These are phyloP conservation scores for Termitomyces sp. DNA, from an alignment of 768 basidiomycete species.

Conservation along the genomic window DNA sequence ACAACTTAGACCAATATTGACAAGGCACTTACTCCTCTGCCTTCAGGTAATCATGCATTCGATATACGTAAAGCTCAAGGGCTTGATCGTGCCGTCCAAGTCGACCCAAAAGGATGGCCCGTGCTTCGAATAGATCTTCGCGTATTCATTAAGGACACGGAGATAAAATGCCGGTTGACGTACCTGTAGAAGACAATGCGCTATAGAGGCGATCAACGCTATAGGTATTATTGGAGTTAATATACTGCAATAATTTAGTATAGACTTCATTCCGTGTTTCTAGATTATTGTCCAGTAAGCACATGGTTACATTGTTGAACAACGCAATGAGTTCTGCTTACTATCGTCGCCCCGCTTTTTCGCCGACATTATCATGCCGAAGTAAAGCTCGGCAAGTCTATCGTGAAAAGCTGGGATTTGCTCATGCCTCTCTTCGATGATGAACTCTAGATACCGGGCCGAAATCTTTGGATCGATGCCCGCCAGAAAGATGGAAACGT, in stretches of 20 bases:
- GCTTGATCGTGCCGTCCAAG: constrained; percentile 91
- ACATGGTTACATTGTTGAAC: neutral
- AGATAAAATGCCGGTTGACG: constrained; percentile 10
- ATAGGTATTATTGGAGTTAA: constrained; percentile 66
- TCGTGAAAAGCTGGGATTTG: constrained; percentile 72
- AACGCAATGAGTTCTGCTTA: constrained; percentile 22
- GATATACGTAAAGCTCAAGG: constrained; percentile 91
- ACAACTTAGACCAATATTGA: neutral
- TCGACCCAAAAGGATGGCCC: constrained; percentile 86
- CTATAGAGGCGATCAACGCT: constrained; percentile 77
- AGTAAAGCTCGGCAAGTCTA: constrained; percentile 82
- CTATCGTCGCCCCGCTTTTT: constrained; percentile 58
- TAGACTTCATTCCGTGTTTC: constrained; percentile 50
- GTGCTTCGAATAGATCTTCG: constrained; percentile 82
- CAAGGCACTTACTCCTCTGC: constrained; percentile 73
- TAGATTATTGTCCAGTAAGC: constrained; percentile 18
- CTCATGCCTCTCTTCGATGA: constrained; percentile 74
- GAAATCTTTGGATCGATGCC: constrained; percentile 64
- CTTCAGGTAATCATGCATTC: constrained; percentile 73
- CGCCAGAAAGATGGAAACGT: constrained; percentile 77
- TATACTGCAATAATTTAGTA: constrained; percentile 70
- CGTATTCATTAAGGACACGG: neutral
- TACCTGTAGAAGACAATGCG: constrained; percentile 78
- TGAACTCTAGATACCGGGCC: constrained; percentile 77
- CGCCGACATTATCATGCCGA: constrained; percentile 57